Percentiles rank a stretch among this genome's conserved stretches.
Evolutionary conservation across 2,329 filamentous ascomycete species (phyloP).

Genomic region (Ramichloridium luteum): DNA sequence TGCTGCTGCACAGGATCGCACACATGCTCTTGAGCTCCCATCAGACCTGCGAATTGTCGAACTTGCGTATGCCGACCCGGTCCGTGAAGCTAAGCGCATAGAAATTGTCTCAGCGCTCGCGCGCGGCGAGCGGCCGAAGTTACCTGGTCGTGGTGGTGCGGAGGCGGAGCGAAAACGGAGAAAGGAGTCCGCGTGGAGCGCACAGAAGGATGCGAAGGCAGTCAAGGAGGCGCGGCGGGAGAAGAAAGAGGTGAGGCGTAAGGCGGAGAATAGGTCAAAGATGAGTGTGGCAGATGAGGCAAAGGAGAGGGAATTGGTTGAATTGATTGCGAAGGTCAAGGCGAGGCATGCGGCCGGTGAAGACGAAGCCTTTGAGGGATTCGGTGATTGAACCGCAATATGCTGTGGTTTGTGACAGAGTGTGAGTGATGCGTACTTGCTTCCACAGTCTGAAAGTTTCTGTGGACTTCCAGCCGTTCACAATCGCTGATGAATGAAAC

Average conservation of each 20-base stretch:
- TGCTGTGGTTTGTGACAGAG: too few relatives aligned
- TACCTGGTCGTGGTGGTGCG: constrained; percentile 20
- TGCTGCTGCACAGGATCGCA: constrained; percentile 27
- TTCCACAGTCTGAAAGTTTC: too few relatives aligned
- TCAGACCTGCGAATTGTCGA: constrained; percentile 25
- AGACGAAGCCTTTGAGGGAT: constrained; percentile 18
- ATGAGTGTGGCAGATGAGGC: constrained; percentile 21
- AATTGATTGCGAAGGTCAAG: constrained; percentile 24
- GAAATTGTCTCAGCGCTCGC: constrained; percentile 23
- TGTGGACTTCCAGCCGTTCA: too few relatives aligned
- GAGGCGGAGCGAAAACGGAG: constrained; percentile 18
- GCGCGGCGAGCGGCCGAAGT: constrained; percentile 16
- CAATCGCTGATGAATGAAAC: too few relatives aligned
- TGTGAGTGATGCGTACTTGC: too few relatives aligned
- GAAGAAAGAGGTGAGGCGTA: constrained; percentile 22
- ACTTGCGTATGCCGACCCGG: constrained; percentile 34
- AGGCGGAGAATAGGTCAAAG: constrained; percentile 19
- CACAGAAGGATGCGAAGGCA: constrained; percentile 26
- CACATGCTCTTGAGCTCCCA: constrained; percentile 27
- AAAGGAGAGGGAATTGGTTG: constrained; percentile 22
- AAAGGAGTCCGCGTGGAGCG: constrained; percentile 27
- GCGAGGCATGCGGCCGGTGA: constrained; percentile 13
- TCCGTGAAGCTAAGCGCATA: constrained; percentile 31
- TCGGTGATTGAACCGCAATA: constrained; percentile 15
- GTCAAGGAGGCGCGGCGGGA: constrained; percentile 23